These are phyloP conservation scores for Tetrapisispora fleetii DNA, from an alignment of 805 yeast species.

Conservation along the genomic window DNA sequence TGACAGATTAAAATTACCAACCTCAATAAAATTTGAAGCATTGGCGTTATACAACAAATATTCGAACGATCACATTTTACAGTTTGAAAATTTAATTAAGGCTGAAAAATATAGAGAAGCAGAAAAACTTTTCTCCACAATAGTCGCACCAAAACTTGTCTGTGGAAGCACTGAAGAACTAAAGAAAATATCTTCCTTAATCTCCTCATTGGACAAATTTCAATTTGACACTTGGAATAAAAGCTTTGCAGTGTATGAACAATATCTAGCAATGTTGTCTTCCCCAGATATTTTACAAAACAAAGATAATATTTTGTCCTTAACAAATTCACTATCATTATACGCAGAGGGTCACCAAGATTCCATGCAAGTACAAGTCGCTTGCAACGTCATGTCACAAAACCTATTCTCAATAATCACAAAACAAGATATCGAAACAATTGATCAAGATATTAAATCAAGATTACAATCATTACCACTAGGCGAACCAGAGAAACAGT, in stretches of 20 bases:
- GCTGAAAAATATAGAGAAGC: slow-evolving; percentile 59
- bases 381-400: slow-evolving; percentile 44
- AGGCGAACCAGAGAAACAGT: slow-evolving; percentile 25
- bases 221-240: slow-evolving; percentile 40
- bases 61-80: slow-evolving; percentile 43
- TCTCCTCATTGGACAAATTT: slow-evolving; percentile 38
- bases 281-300: slow-evolving; percentile 11
- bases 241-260: slow-evolving; percentile 51
- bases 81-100: slow-evolving; percentile 48
- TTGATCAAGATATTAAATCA: background rate
- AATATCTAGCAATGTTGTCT: slow-evolving; percentile 33
- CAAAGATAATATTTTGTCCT: slow-evolving; percentile 25
- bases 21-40: slow-evolving; percentile 41
- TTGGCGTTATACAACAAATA: slow-evolving; percentile 48
- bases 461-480: slow-evolving; percentile 16
- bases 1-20: slow-evolving; percentile 40
- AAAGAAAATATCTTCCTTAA: slow-evolving; percentile 32
- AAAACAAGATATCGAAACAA: background rate
- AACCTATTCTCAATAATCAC: slow-evolving; percentile 26
- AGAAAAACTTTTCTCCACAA: slow-evolving; percentile 41
- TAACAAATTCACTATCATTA: slow-evolving; percentile 33
- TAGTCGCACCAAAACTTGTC: slow-evolving; percentile 67
- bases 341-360: slow-evolving; percentile 29
- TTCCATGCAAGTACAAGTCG: slow-evolving; percentile 33
- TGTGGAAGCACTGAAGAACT: slow-evolving; percentile 22